Evolutionary conservation across 129 eudicot genomes (phyloP), one percentile per base, ranked within the genome.

Genomic region (Escallonia herrerae): DNA sequence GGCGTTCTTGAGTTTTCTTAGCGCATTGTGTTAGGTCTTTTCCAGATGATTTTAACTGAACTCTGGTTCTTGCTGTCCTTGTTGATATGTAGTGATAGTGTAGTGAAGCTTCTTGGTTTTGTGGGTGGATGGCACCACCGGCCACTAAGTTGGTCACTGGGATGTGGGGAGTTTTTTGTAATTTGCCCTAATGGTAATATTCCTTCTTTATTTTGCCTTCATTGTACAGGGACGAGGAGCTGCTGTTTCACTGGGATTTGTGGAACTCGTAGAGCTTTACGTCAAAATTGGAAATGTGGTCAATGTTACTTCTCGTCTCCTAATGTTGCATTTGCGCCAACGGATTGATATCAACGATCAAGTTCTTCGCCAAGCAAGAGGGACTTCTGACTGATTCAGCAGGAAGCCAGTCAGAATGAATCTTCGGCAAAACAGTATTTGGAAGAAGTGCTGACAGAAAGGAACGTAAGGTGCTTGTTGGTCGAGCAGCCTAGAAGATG

Each of bases 141-240:
- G 58, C 22, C 4, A 9, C 58, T 53, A 0, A 53, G 33, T 53
- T 67, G 55, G 59, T 48, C 40, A 55, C 45, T 67, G 37, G 13
- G 42, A 22, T 53, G 14, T 12, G 5, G 15, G 58, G 12, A 53
- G 57, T 45, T 45, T 62, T 48, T 45, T 15, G 2, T 33, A 33
- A 72, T 49, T 73, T 60, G 60, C n/a, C n/a, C n/a, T 52, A 56
- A 67, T 77, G 15, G 58, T 68, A 45, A 51, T 73, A 44, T 77
- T 45, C 53, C 12, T 63, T 71, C 66, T 72, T 63, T 67, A 43
- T 62, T 72, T 50, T 49, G 55, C 54, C 54, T 67, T 67, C 61
- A 47, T 78, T 63, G 66, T 68, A 62, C 76, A 78, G 79, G 74
- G 67, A 33, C 13, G 58, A 37, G 15, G 40, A 56, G 56, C 66